Evolutionary conservation across 2,329 filamentous ascomycete species (phyloP).

Genomic region (Bertia moriformis): DNA sequence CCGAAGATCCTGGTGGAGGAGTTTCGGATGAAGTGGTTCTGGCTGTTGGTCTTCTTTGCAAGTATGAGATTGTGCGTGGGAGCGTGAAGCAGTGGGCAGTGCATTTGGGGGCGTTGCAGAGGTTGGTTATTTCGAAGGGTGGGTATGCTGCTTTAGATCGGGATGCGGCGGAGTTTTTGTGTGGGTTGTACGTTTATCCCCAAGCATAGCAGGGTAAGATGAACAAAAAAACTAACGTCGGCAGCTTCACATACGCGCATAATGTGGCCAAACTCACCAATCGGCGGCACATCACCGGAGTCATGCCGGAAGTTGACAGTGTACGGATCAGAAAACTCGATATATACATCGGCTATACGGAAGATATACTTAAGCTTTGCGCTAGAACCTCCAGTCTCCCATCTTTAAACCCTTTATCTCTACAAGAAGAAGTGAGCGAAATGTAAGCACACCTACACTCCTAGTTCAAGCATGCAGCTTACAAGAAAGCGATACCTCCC

Average conservation of each 20-base stretch:
- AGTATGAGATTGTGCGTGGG: constrained; percentile 19
- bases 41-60: constrained; percentile 18
- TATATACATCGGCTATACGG: constrained; percentile 20
- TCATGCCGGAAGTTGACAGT: constrained; percentile 2
- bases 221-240: too few relatives aligned
- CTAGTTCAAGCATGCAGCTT: constrained; percentile 16
- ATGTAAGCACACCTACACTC: constrained; percentile 14
- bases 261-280: constrained; percentile 17
- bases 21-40: constrained; percentile 15
- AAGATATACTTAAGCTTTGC: constrained; percentile 17
- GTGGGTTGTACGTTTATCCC: not conserved
- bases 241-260: constrained; percentile 17
- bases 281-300: constrained; percentile 9
- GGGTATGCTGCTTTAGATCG: constrained; percentile 3
- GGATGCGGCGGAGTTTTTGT: not conserved
- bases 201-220: too few relatives aligned
- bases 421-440: too few relatives aligned
- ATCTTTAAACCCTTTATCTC: too few relatives aligned
- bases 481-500: constrained; percentile 12
- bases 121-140: constrained; percentile 14
- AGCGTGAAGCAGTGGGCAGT: constrained; percentile 19
- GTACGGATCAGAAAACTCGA: constrained; percentile 13
- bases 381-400: constrained; percentile 15
- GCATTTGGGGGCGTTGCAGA: constrained; percentile 17
- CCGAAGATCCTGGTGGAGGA: constrained; percentile 4